Evolutionary conservation across 73 alveolate genomes (phyloP), one percentile per base, ranked within the genome.

Genomic region (Blepharisma japonicum): DNA sequence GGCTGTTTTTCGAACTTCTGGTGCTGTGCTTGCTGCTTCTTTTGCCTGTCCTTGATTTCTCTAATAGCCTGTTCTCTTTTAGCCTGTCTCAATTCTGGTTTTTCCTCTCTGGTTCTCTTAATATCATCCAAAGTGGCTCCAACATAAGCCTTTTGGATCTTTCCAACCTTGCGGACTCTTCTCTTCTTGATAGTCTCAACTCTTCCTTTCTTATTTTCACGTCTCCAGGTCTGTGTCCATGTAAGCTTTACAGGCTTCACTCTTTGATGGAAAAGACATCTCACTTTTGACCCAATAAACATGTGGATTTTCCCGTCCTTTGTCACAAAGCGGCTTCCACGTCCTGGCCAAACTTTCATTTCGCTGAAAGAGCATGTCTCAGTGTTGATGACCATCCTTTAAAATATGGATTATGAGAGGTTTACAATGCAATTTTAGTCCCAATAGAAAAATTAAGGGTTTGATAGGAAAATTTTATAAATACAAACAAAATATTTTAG

Each of bases 211-310:
- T 92, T 94, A 87, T 93, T 89, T 78, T 79, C 80, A 72, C 98
- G 85, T 79, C 99, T 81, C 97, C 99, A 92, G 46, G 94, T 94
- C 83, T 91, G 96, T 79, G 98, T 94, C 99, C 99, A 94, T 55
- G 94, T 87, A 78, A 94, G 87, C 90, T 94, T 89, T 77, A 90
- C 89, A 54, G 97, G 88, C 92, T 91, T 91, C 79, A 71, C 78
- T 68, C 88, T 87, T 83, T 91, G 91, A 70, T 86, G 90, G 89
- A 76, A 81, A 79, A 94, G 90, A 14, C 92, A 71, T 32, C 88
- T 81, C 45, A 84, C 86, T 92, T 92, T 94, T 80, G 87, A 56
- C 68, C 83, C 77, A 80, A 89, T 56, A 97, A 91, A 94, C 84
- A 88, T 71, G 94, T 81, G 85, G 86, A 80, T 84, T 89, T 88